These are phyloP conservation scores for Moesziomyces sp. DNA, from an alignment of 1,284 basidiomycete genomes.

Conservation along the genomic window DNA sequence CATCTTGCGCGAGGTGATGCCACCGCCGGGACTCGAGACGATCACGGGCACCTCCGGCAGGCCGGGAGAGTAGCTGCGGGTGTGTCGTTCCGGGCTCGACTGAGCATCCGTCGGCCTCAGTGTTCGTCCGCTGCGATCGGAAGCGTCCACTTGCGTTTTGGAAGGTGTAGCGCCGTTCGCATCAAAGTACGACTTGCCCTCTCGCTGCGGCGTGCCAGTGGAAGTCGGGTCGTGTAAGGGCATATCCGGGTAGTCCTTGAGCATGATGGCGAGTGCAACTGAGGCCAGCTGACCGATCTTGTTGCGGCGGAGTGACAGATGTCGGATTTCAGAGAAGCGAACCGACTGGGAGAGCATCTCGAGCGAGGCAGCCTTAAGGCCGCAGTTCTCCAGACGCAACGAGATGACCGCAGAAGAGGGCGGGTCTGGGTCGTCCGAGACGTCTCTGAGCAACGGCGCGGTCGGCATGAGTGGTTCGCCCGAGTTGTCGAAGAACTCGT, in stretches of 20 bases:
- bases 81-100: conserved; percentile 19
- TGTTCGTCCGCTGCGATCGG: conserved; percentile 18
- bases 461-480: conserved; percentile 60
- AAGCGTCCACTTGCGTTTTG: not conserved
- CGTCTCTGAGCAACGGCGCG: conserved; percentile 53
- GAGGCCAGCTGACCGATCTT: conserved; percentile 47
- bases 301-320: conserved; percentile 63
- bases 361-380: conserved; percentile 51
- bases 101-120: conserved; percentile 11
- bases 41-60: conserved; percentile 57
- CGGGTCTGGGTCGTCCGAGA: conserved; percentile 37
- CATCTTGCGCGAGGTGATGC: conserved; percentile 56
- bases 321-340: conserved; percentile 59
- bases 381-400: conserved; percentile 62
- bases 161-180: not conserved
- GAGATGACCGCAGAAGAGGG: conserved; percentile 52
- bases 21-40: conserved; percentile 56
- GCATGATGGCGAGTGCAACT: conserved; percentile 50
- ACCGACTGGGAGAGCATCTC: conserved; percentile 59
- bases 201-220: not conserved
- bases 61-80: conserved; percentile 53
- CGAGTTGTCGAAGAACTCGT: conserved; percentile 58
- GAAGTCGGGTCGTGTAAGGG: conserved; percentile 8
- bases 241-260: conserved; percentile 58
- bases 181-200: conserved; percentile 34